These are phyloP conservation scores for Neurospora cerealis DNA, from an alignment of 495 filamentous ascomycete species.

Conservation along the genomic window DNA sequence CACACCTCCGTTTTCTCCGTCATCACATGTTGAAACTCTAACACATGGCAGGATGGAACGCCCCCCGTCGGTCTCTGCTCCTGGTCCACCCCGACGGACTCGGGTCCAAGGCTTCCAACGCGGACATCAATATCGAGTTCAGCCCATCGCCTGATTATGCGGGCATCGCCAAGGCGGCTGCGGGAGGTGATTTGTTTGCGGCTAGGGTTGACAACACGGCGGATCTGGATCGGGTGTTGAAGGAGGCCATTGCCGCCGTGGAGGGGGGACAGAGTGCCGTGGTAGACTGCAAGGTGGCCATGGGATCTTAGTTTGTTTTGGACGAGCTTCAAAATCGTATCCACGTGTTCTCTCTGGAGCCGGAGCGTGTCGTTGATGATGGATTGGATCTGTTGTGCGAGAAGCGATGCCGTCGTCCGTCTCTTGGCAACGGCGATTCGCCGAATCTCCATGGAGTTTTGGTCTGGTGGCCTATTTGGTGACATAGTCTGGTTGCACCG, in stretches of 20 bases:
- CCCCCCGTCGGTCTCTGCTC: conserved; percentile 62
- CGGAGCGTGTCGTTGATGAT: not conserved
- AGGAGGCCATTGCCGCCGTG: conserved; percentile 58
- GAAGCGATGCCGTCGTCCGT: not conserved
- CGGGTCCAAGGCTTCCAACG: conserved; percentile 65
- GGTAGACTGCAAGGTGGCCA: conserved; percentile 42
- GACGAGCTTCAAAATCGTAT: not conserved
- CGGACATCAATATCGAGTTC: conserved; percentile 86
- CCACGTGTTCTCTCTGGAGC: not conserved
- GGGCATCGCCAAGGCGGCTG: conserved; percentile 84
- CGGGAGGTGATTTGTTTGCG: conserved; percentile 62
- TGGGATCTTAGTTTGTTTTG: conserved; percentile 18
- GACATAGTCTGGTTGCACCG: not conserved
- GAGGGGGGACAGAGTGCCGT: conserved; percentile 59
- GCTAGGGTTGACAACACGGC: conserved; percentile 50
- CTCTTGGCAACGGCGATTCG: not conserved
- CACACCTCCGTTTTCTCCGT: not conserved
- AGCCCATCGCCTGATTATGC: conserved; percentile 78
- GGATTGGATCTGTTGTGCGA: not conserved
- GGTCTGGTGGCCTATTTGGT: not conserved
- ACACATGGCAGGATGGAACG: conserved; percentile 62
- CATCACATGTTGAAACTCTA: not conserved
- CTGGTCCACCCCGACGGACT: conserved; percentile 79
- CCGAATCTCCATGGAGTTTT: not conserved
- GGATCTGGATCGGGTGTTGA: conserved; percentile 51